Evolutionary conservation across 1,284 basidiomycete genomes (phyloP), one percentile per base, ranked within the genome.

Genomic region (Trichosporon inkin): DNA sequence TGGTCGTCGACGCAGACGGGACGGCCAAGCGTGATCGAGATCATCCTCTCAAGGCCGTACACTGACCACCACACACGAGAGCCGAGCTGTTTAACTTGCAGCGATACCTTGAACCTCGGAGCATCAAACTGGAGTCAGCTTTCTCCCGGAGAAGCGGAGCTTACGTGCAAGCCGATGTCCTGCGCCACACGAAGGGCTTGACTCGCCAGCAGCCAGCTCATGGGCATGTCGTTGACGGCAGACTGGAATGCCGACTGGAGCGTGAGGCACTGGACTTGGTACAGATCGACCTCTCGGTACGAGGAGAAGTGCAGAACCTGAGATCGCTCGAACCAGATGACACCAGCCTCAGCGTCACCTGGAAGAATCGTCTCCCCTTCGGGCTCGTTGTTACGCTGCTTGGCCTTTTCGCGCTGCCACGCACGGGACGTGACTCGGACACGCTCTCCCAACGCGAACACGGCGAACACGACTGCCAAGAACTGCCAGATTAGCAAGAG

Each of bases 41-140:
- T 85, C 88, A 92, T 90, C 57, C 78, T 63, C 55, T 93, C 91
- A 28, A 93, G 80, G 16, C 86, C 86, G 70, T 93, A 93, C 24
- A 92, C 87, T 37, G 88, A 86, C 89, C 90, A 92, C 89, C 91
- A 93, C 52, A 91, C 87, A 76, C 92, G 89, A 56, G 87, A 82
- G 35, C 90, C 85, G 0, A 89, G 89, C 78, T 93, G 90, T 78
- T 91, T 92, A 74, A 92, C 89, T 44, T 88, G 83, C 39, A 87
- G 81, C 24, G 84, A 79, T 41, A 91, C 81, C 14, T 81, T 75
- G 59, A 92, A 82, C 47, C 88, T 84, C 55, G 87, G 84, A 8
- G 89, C 87, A 3, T 89, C 89, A 63, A 91, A 88, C 90, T 92
- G 68, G 55, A 39, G 59, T 62, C 52, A 63, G 60, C 51, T 14